Base-by-base conservation (phyloP, 805 yeast genomes). In the Kluyveromyces siamensis region DNA sequence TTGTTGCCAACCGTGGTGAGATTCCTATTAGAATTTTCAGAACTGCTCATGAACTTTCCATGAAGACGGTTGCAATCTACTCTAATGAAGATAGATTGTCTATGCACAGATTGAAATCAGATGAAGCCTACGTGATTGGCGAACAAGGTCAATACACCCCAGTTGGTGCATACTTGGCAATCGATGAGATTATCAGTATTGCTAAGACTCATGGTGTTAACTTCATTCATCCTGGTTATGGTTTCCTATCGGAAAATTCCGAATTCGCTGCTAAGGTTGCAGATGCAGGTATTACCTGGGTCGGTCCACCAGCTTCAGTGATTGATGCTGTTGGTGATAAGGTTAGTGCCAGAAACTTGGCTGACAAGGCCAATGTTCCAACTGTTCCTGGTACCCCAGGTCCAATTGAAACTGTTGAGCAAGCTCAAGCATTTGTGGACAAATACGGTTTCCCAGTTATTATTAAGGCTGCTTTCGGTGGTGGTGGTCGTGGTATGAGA, bases 401-500 rank as follows among this genome's bases (percentile, higher is more conserved):
- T 39, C 98, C 99, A 54, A 89, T 93, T 65, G 90, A 83, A 50
- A 61, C 76, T 27, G 83, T 83, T 21, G 83, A 75, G 49, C 88
- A 91, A 61, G 98, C 98, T 35, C 60, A 71, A 55, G 82, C 67
- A 8, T 91, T 91, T 63, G 97, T 90, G 37, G 78, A 72, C 41
- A 63, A 88, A 70, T 77, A 91, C 68, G 99, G 99, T 33, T 90
- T 68, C 72, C 99, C 99, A 8, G 98, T 93, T 44, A 91, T 91
- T 70, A 89, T 91, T 72, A 91, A 91, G 72, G 99, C 99, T 43
- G 99, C 99, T 37, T 93, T 86, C 64, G 99, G 99, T 68, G 99
- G 99, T 72, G 99, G 99, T 76, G 99, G 99, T 65, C 83, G 98
- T 72, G 99, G 99, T 79, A 93, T 91, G 98, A 83, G 99, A 73